Conservation (phyloP, 2,329 filamentous ascomycete genomes). For the Volutella citrinella region DNA sequence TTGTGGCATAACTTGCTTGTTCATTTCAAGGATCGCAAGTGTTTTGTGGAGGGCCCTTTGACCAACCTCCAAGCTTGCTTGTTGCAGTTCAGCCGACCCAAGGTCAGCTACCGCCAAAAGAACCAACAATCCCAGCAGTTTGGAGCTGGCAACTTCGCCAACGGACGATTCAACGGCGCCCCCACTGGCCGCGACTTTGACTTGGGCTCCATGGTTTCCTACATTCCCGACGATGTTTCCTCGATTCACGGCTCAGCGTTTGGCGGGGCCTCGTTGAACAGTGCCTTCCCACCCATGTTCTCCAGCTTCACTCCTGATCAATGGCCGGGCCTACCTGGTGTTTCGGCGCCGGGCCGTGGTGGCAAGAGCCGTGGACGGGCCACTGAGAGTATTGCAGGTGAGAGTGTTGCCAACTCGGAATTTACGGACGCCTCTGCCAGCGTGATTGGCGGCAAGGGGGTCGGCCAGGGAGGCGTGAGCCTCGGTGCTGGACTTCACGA, state of each 20-base stretch:
- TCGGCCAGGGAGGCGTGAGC: slow-evolving; percentile 83
- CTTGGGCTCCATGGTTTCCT: slow-evolving; percentile 85
- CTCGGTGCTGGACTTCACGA: slow-evolving; percentile 77
- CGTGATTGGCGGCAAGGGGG: slow-evolving; percentile 70
- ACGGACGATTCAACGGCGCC: slow-evolving; percentile 40
- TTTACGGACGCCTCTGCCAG: slow-evolving; percentile 80
- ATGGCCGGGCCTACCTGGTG: slow-evolving; percentile 81
- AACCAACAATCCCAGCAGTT: slow-evolving; percentile 74
- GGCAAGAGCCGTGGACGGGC: slow-evolving; percentile 65
- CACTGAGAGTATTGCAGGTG: slow-evolving; percentile 79
- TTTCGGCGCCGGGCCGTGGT: slow-evolving; percentile 57
- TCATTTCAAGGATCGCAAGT: slow-evolving; percentile 96
- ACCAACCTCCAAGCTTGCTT: slow-evolving; percentile 95
- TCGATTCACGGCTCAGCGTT: slow-evolving; percentile 91
- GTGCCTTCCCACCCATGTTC: slow-evolving; percentile 91
- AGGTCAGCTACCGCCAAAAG: slow-evolving; percentile 89
- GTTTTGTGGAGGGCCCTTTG: slow-evolving; percentile 90
- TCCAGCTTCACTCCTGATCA: slow-evolving; percentile 82
- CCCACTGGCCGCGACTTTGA: slow-evolving; percentile 59
- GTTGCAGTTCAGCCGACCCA: slow-evolving; percentile 90
- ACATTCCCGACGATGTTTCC: slow-evolving; percentile 95
- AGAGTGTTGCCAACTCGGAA: slow-evolving; percentile 89
- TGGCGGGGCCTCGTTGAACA: slow-evolving; percentile 71
- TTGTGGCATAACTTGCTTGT: slow-evolving; percentile 93
- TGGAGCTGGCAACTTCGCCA: slow-evolving; percentile 31